phyloP scores from a whole-genome alignment of 805 yeast species.

The Wickerhamiella alocasiicola region DNA sequence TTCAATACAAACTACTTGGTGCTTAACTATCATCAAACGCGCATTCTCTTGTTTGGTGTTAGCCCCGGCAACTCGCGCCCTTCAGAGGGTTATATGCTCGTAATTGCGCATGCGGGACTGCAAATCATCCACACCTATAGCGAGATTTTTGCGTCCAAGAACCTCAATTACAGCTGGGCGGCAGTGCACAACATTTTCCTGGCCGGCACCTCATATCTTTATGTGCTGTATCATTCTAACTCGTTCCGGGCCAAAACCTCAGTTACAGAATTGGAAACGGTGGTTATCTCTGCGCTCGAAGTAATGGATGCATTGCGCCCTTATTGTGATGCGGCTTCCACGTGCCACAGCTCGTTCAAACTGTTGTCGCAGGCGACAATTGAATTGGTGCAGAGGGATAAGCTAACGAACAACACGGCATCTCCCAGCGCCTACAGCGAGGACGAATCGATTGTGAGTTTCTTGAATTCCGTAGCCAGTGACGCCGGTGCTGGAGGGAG shows the following conservation, averaged over 20 bases:
- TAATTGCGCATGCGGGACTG: constrained; percentile 50
- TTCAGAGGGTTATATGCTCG: constrained; percentile 39
- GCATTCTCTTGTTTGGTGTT: constrained; percentile 60
- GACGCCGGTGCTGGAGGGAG: no score
- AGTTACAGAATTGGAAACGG: constrained; percentile 20
- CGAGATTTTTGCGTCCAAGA: constrained; percentile 41
- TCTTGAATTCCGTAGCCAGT: constrained; percentile 4
- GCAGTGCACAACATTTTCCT: constrained; percentile 79
- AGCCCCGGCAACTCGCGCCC: constrained; percentile 56
- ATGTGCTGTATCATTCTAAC: constrained; percentile 60
- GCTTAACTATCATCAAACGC: constrained; percentile 65
- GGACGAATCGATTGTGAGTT: constrained; percentile 7
- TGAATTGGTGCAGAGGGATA: constrained; percentile 12
- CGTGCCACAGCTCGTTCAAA: constrained; percentile 13
- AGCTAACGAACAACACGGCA: not conserved
- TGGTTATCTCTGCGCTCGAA: constrained; percentile 12
- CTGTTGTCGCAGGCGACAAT: constrained; percentile 12
- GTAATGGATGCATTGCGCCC: constrained; percentile 13
- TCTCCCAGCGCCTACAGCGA: constrained; percentile 4
- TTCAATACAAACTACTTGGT: constrained; percentile 60
- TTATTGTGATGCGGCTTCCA: constrained; percentile 15
- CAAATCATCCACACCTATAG: constrained; percentile 54
- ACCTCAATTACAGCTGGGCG: constrained; percentile 82
- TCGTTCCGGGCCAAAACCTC: constrained; percentile 37
- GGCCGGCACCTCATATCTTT: constrained; percentile 79